Evolutionary conservation across 495 filamentous ascomycete species (phyloP), one percentile per base, ranked within the genome.

Genomic region (Penicillium alfredii): DNA sequence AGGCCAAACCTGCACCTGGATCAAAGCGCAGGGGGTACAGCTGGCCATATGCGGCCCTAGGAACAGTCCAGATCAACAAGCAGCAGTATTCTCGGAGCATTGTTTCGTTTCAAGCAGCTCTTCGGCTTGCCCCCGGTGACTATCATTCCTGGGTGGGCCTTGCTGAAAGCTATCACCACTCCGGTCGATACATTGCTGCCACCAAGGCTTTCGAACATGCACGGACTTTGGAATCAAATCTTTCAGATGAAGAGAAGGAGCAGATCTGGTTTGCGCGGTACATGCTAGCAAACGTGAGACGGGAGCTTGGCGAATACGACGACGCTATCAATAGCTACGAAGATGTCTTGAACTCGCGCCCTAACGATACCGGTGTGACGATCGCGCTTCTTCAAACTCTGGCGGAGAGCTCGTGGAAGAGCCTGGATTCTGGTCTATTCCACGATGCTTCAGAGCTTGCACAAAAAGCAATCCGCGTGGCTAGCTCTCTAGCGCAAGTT

Each of bases 71-170:
- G 58, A 76, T 94, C 42, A 99, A 96, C 57, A 87, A 84, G 44
- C 89, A 94, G 55, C 87, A 97, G 26, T 95, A 90, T 50, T 45
- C 72, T 36, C 82, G 87, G 54, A 88, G 86, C 17, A 85, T 94
- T 33, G 78, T 87, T 12, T 93, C 88, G 0, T 99, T 95, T 55
- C 86, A 96, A 51, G 76, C 84, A 6, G 88, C 92, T n/a, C 69
- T 97, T 10, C 69, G 90, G 30, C 82, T 89, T 24, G 73, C 81
- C 4, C 87, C 90, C 3, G 64, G 75, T 24, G 86, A 95, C 47
- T 97, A 96, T 47, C 80, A 97, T 58, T 89, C 84, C 8, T 99
- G 90, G 84, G 82, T 99, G 11, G 93, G 92, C 8, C 73, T 99
- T 7, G 92, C 90, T 9, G 92, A 98, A 63, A 88, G 86, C 50